Evolutionary conservation across 495 filamentous ascomycete species (phyloP), one percentile per base, ranked within the genome.

Genomic region (Glarea lozoyensis): DNA sequence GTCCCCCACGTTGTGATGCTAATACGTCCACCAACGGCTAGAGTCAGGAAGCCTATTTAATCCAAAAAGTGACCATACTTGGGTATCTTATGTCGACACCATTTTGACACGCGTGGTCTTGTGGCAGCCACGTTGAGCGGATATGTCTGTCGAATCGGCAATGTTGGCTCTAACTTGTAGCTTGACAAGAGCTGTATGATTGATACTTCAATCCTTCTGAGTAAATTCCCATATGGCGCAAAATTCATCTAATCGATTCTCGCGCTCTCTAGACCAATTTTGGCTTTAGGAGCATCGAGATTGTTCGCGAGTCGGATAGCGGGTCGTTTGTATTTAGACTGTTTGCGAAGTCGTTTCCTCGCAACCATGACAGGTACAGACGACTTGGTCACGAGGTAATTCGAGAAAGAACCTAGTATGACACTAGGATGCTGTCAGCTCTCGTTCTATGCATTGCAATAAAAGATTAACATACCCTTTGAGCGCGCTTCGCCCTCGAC

Each of bases 341-440:
- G 77, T 54, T 86, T 84, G 38, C 81, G 75, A 39, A 88, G 66
- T 45, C 82, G 81, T 67, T 86, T 88, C 19, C 86, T 73, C 2
- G 86, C 88, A 15, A 93, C 85, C 88, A 94, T 93, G 20, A 93
- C 88, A 0, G 92, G 92, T n/a, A 94, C 88, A 5, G 86, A 93
- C 39, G 84, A 89, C 64, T 96, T 95, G 32, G 86, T 89, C 19
- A 98, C 86, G 10, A 98, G 73, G 58, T 98, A 98, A 58, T 95
- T 96, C 42, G 85, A 90, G 61, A 98, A 97, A 2, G 88, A 95
- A 13, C 92, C 92, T 13, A 97, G 73, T 22, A 98, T 77, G 19
- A 93, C 87, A 54, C 87, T 92, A 48, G 25, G 20, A 7, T 45
- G 47, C 3, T 35, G 42, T 60, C 33, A 59, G 52, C 18, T 13